Evolutionary conservation across 192 early-diverging fungal genomes (phyloP).

Genomic region (Coemansia sp.): DNA sequence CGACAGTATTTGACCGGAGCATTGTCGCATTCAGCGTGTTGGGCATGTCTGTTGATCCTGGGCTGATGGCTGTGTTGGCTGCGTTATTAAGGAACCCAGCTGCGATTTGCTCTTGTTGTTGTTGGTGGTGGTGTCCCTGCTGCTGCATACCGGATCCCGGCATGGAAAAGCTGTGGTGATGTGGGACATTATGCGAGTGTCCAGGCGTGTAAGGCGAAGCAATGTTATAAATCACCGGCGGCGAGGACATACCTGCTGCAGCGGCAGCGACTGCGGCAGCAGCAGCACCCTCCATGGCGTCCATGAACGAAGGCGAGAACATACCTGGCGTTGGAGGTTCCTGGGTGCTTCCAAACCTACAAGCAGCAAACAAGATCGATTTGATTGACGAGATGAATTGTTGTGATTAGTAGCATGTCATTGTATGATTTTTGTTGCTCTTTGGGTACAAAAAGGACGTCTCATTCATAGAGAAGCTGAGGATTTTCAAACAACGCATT

Average conservation of each 20-base stretch:
- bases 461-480: neutral
- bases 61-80: constrained; percentile 14
- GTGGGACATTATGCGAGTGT: constrained; percentile 19
- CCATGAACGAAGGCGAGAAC: constrained; percentile 71
- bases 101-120: constrained; percentile 18
- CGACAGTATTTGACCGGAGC: constrained; percentile 12
- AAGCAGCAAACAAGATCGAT: neutral
- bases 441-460: neutral
- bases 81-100: constrained; percentile 17
- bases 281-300: constrained; percentile 57
- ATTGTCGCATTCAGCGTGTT: constrained; percentile 4
- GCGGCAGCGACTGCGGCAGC: constrained; percentile 27
- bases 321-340: constrained; percentile 66
- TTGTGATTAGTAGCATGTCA: neutral
- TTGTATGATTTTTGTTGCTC: neutral
- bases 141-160: constrained; percentile 21
- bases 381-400: neutral
- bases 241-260: constrained; percentile 37
- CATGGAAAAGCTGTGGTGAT: constrained; percentile 50
- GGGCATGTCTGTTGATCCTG: constrained; percentile 22
- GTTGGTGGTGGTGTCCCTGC: neutral
- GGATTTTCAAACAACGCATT: neutral
- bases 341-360: constrained; percentile 23
- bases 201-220: constrained; percentile 42
- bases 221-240: constrained; percentile 41